Evolutionary conservation across 345 rosid species (phyloP), one percentile per base, ranked within the genome.

Genomic region (Ceriops zippeliana): DNA sequence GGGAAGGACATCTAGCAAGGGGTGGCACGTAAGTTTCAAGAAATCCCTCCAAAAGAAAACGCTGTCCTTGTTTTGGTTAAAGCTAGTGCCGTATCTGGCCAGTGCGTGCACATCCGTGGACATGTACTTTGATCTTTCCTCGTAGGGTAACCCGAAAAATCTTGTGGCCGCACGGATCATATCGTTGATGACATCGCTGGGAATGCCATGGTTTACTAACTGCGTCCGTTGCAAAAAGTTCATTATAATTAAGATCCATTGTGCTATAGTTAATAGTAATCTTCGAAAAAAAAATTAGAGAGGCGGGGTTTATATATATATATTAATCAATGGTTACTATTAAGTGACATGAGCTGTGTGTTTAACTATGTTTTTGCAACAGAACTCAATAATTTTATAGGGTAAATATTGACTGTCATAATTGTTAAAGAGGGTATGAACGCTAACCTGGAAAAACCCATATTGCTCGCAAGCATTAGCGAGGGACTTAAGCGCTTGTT

Each of bases 41-140:
- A 93, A 90, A 67, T 93, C 98, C 81, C 97, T 86, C 98, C 98
- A 93, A 62, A 87, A 87, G 58, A 89, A 93, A 54, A 93, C 96
- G 37, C 75, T 73, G 71, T 93, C 98, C 66, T 87, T 90, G 75
- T 5, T 89, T 73, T 93, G 98, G 80, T 90, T 93, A 52, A 89
- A 89, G 82, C 98, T 93, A 1, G 98, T 93, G 34, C 98, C 98
- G 47, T 83, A 93, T 32, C 98, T 83, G 32, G 89, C 98, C 15
- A 84, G 81, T 24, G 92, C 79, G 0, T 61, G 46, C 91, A 93
- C 85, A 67, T 93, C 89, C 7, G 89, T 34, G 2, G 93, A 73
- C 98, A 93, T 89, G 85, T 90, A 86, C 67, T 81, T 87, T 6
- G 89, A 81, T 78, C 97, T 81, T 73, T 85, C 97, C 82, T 89